Base-by-base conservation (phyloP, 441 rosid genomes). In the Francoa sonchifolia region DNA sequence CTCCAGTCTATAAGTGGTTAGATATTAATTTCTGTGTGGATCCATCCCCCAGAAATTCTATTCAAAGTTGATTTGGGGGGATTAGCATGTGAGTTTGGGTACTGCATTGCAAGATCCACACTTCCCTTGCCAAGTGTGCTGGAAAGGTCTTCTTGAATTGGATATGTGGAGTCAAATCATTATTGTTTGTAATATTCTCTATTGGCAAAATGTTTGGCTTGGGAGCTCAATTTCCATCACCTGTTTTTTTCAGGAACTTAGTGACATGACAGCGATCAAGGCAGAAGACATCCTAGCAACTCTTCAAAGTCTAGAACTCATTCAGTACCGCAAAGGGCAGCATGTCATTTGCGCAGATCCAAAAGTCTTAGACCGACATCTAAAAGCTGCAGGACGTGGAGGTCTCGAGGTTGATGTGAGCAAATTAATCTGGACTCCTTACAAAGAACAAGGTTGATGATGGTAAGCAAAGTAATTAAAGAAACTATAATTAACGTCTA, bases 281-380 rank as follows among this genome's bases (percentile, higher is more conserved):
- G 95, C 95, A 1, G 99, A 92, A 55, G 99, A 92, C 62, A 86
- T 81, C 10, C 54, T 92, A 60, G 69, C 62, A 55, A 92, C 99
- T 15, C 86, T 92, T 37, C 99, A 92, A 69, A 83, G 86, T 66
- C 75, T 92, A 44, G 99, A 92, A 44, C 53, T 87, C 63, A 92
- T 92, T 58, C 99, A 92, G 46, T 92, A 86, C 73, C 72, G 99
- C 39, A 92, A 92, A 59, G 96, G 99, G 41, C 99, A 92, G 59
- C 96, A 92, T 18, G 95, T 83, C 43, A 92, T 92, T 20, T 92
- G 99, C 46, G 99, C 99, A 0, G 99, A 92, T 59, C 96, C 99
- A 2, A 92, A 92, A 58, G 92, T 92, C 1, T 67, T 86, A 66
- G 99, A 92, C 47, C 86, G 96, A 8, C 95, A 92, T 63, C 72